Evolutionary conservation across 2,329 filamentous ascomycete species (phyloP), one percentile per base, ranked within the genome.

Genomic region (Aureobasidium subglaciale): DNA sequence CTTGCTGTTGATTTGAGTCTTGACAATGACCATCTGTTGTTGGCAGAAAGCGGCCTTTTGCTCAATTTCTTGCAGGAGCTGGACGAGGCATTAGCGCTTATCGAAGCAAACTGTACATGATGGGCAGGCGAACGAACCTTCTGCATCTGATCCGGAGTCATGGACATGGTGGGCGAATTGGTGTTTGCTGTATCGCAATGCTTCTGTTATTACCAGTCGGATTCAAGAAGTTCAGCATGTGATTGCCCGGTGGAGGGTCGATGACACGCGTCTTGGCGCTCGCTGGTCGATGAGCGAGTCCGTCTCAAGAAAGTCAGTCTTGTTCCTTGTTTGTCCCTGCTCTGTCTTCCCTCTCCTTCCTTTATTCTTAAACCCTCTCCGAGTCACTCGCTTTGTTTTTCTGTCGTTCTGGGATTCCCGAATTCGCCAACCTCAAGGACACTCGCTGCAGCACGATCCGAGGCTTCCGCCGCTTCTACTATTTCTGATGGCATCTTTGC

Each of bases 61-160:
- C 74, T 96, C 90, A 66, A 97, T 96, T 75, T 97, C 93, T 71
- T 88, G 87, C 65, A 96, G 83, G 60, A 96, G 79, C 92, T 96
- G 62, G 55, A 59, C 16, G 57, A 54, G 55, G 56, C n/a, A 35
- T 52, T 25, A 52, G 48, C 25, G 35, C 25, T 13, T 52, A 25
- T 22, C 13, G 18, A n/a, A 13, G 20, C 3, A 15, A 2, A 2
- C 13, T n/a, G 11, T 27, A 5, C 10, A 16, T n/a, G 16, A 35
- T 2, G 3, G 7, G 1, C 5, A 52, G 7, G 13, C 10, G n/a
- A 32, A 45, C 72, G 59, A 68, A 92, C 92, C 86, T 96, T 96
- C 70, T 96, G 88, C 61, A 97, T 78, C 58, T 91, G 90, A 75
- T 95, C 89, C 67, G 95, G 96, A 55, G 92, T 89, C 92, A 97